Base-by-base conservation (phyloP, 495 filamentous ascomycete genomes). In the Daldinia bambusicola region DNA sequence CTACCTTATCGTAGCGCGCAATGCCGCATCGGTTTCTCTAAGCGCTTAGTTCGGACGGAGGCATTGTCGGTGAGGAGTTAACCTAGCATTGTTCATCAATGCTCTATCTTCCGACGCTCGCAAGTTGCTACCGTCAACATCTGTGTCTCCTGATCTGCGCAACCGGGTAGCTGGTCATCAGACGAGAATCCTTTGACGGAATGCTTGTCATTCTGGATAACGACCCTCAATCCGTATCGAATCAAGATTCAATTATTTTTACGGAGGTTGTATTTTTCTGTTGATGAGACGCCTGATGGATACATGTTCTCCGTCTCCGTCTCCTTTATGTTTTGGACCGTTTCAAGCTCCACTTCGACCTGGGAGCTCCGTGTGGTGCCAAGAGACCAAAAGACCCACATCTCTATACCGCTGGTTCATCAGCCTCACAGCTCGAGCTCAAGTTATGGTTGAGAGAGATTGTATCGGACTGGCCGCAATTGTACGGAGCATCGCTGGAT, bases 91-190 rank as follows among this genome's bases (percentile, higher is more conserved):
- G 57, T 30, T 67, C 59, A 59, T 76, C 43, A 69, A 71, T 64
- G 59, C 70, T 72, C 61, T 69, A 26, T 60, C 59, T 20, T 74
- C 57, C 61, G 43, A 74, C 71, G 59, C 57, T 72, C 60, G 65
- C 57, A 58, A 72, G 65, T 51, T 62, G 63, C 18, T 69, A 40
- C 71, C 68, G 72, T 56, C 55, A 68, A 58, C 68, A 70, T 75
- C 74, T 69, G 72, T 60, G 32, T 76, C 74, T 71, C 74, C 67
- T 75, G 74, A 75, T 76, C 74, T 74, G 26, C 74, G 66, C 62
- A 74, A 69, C 74, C 74, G 74, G 66, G 37, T 32, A 36, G n/a
- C 43, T 62, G 55, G 18, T 37, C 58, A 67, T 74, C 62, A 66
- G 63, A 63, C 38, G 57, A 67, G 31, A 40, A 56, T 61, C 69